Evolutionary conservation across 108 stramenopile species (phyloP).

Genomic region (Fragilaria radians): DNA sequence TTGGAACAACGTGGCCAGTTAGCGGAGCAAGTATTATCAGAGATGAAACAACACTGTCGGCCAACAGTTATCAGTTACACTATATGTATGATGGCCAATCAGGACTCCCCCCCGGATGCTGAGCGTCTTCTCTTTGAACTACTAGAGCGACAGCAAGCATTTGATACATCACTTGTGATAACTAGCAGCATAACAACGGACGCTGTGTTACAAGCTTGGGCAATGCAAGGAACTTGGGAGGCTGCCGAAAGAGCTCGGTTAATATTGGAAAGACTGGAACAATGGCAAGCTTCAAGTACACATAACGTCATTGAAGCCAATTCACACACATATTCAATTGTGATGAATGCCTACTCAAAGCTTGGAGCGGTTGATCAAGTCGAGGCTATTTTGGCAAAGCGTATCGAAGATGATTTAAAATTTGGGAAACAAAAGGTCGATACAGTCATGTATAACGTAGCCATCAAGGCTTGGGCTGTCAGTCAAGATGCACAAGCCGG

Average conservation of each 20-base stretch:
- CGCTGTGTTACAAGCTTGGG: conserved; percentile 39
- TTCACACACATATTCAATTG: conserved; percentile 25
- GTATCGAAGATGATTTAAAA: conserved; percentile 8
- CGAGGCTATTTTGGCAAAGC: conserved; percentile 27
- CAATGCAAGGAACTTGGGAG: conserved; percentile 30
- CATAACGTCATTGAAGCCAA: conserved; percentile 7
- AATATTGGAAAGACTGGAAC: conserved; percentile 51
- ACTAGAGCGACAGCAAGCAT: conserved; percentile 10
- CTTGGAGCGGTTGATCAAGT: conserved; percentile 29
- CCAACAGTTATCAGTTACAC: conserved; percentile 49
- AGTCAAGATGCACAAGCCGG: conserved; percentile 35
- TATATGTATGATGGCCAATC: conserved; percentile 17
- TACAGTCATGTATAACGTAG: conserved; percentile 48
- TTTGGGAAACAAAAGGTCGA: conserved; percentile 30
- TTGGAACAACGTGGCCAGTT: conserved; percentile 6
- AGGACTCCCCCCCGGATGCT: conserved; percentile 17
- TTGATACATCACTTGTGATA: conserved; percentile 6
- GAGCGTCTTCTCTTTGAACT: conserved; percentile 30
- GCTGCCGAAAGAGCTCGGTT: conserved; percentile 47
- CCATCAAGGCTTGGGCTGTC: conserved; percentile 42
- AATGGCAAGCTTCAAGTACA: conserved; percentile 10
- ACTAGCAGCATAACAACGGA: conserved; percentile 27
- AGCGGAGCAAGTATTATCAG: conserved; percentile 20
- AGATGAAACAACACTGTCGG: conserved; percentile 13
- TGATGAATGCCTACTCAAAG: conserved; percentile 8